Evolutionary conservation across 2,329 filamentous ascomycete species (phyloP).

Genomic region (Epichloe sibirici): DNA sequence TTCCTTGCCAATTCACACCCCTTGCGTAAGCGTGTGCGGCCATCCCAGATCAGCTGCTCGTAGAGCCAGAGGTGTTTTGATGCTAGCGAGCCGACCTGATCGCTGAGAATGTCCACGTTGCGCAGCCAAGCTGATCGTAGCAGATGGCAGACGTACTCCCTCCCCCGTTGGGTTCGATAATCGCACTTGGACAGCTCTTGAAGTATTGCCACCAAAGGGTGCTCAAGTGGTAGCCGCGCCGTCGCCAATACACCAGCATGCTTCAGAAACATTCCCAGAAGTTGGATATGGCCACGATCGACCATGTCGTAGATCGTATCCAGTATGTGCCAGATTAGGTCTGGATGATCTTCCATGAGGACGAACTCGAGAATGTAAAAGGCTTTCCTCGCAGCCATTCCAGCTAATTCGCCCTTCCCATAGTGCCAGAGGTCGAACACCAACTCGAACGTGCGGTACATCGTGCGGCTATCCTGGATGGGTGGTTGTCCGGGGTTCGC

Average conservation of each 20-base stretch:
- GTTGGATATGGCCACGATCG: slow-evolving; percentile 21
- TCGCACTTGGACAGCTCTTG: slow-evolving; percentile 19
- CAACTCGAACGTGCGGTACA: slow-evolving; percentile 27
- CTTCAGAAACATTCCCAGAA: slow-evolving; percentile 22
- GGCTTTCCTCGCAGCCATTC: slow-evolving; percentile 23
- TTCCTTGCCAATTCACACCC: slow-evolving; percentile 18
- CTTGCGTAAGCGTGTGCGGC: slow-evolving; percentile 21
- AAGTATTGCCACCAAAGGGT: slow-evolving; percentile 22
- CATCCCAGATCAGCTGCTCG: slow-evolving; percentile 27
- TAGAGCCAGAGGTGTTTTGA: slow-evolving; percentile 24
- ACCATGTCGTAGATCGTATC: slow-evolving; percentile 28
- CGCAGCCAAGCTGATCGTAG: slow-evolving; percentile 24
- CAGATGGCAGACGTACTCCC: slow-evolving; percentile 20
- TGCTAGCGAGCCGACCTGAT: slow-evolving; percentile 18
- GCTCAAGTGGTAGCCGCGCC: slow-evolving; percentile 18
- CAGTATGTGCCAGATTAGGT: slow-evolving; percentile 25
- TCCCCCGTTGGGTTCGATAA: slow-evolving; percentile 19
- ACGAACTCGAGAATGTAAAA: slow-evolving; percentile 26
- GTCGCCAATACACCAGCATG: slow-evolving; percentile 19
- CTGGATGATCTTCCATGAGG: slow-evolving; percentile 24
- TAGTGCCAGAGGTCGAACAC: slow-evolving; percentile 25
- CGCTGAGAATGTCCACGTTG: slow-evolving; percentile 22
- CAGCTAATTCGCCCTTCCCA: slow-evolving; percentile 23
- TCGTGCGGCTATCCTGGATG: slow-evolving; percentile 26
- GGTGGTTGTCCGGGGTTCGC: slow-evolving; percentile 22